Conservation (phyloP, 305 asterid genomes). For the Solanum hybrid region DNA sequence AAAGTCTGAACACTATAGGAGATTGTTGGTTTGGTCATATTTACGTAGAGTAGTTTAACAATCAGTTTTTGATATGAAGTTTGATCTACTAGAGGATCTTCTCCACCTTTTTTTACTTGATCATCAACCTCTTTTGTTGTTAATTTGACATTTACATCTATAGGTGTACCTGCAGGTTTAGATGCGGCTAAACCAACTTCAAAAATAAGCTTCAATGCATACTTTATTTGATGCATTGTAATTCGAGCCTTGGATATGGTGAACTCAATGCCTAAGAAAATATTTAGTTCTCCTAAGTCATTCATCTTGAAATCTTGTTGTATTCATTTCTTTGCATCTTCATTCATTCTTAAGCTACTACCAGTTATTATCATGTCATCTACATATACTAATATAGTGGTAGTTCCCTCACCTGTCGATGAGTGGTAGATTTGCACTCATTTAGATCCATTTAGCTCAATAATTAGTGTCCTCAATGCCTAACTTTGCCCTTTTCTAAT, state of each 20-base stretch:
- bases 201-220: neutral
- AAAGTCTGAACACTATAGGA: neutral
- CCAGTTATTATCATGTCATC: neutral
- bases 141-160: neutral
- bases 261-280: neutral
- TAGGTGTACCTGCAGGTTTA: neutral
- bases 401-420: neutral
- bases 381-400: neutral
- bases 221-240: neutral
- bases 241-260: neutral
- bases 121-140: neutral
- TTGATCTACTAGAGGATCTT: neutral
- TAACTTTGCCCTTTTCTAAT: no score
- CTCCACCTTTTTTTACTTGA: neutral
- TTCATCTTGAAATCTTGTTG: neutral
- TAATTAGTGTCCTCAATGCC: no score
- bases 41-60: neutral
- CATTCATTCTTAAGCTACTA: neutral
- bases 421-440: no score
- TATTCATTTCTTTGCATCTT: no score
- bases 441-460: no score
- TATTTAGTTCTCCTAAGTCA: neutral
- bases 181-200: neutral
- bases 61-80: neutral
- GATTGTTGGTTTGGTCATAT: neutral